Percentiles rank a stretch among this genome's conserved stretches.
Evolutionary conservation across 2,329 filamentous ascomycete genomes (phyloP).

Genomic region (Elsinoe necatrix): DNA sequence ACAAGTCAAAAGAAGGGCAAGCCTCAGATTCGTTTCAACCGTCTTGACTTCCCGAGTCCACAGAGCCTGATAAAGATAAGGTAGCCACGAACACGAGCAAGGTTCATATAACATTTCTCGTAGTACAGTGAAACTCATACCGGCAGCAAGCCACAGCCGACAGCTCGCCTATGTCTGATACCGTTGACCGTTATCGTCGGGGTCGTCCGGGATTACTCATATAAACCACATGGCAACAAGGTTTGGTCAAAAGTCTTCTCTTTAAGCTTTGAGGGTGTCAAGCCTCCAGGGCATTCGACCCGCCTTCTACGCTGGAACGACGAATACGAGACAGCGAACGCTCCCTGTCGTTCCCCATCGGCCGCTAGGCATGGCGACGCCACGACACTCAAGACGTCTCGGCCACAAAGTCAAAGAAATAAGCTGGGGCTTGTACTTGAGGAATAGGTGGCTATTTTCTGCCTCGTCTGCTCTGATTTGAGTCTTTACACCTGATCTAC

Average conservation of each 20-base stretch:
- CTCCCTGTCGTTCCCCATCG: not conserved
- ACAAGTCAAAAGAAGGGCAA: not conserved
- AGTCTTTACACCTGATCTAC: not conserved
- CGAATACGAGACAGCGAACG: not conserved
- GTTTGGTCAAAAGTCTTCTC: not conserved
- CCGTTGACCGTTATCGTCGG: not conserved
- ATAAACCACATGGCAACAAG: slow-evolving; percentile 1
- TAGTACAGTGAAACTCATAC: not conserved
- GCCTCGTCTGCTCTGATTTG: not conserved
- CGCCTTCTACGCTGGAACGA: not conserved
- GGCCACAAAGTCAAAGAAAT: slow-evolving; percentile 1
- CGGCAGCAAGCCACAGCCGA: not conserved
- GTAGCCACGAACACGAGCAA: not conserved
- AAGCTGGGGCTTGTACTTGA: not conserved
- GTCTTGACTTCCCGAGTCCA: not conserved
- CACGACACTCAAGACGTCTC: not conserved
- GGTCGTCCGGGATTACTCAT: not conserved
- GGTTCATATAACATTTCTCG: not conserved
- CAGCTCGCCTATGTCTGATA: not conserved
- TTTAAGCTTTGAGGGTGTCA: slow-evolving; percentile 2
- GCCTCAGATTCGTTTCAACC: not conserved
- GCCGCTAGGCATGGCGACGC: not conserved
- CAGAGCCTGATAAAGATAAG: not conserved
- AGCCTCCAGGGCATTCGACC: slow-evolving; percentile 2
- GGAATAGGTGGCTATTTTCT: not conserved